A percentile compares a stretch with the other conserved stretches of the same genome.
These are phyloP conservation scores for Punctularia strigosozonata DNA, from an alignment of 768 basidiomycete genomes.

Conservation along the genomic window DNA sequence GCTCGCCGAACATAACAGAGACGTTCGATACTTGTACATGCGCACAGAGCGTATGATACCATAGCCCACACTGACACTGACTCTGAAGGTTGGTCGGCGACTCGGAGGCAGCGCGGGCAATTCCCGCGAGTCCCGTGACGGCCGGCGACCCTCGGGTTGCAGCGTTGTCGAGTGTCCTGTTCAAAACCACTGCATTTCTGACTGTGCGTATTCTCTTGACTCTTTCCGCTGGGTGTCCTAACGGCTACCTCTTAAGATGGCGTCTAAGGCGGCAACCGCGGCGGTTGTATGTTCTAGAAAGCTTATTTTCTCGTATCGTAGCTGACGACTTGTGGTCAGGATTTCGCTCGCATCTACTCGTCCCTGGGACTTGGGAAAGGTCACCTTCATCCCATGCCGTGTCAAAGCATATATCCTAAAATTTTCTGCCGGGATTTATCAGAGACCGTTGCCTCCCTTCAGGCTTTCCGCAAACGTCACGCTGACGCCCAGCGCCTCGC, in stretches of 20 bases:
- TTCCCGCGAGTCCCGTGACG: no score
- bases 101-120: no score
- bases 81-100: no score
- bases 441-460: slow-evolving; percentile 87
- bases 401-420: slow-evolving; percentile 1
- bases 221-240: no score
- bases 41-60: no score
- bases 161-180: no score
- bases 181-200: no score
- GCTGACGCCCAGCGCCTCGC: slow-evolving; percentile 73
- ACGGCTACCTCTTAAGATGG: slow-evolving; percentile 40
- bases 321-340: slow-evolving; percentile 29
- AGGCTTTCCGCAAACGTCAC: slow-evolving; percentile 95
- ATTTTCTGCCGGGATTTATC: slow-evolving; percentile 3
- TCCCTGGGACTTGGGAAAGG: slow-evolving; percentile 82
- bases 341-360: slow-evolving; percentile 75
- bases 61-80: no score
- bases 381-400: slow-evolving; percentile 18
- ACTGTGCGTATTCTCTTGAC: no score
- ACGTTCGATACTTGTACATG: no score
- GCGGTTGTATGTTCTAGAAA: slow-evolving; percentile 31
- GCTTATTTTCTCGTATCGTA: slow-evolving; percentile 3
- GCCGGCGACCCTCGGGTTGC: no score
- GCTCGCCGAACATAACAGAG: no score
- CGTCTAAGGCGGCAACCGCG: slow-evolving; percentile 58